A percentile compares a stretch with the other conserved stretches of the same genome.
These are phyloP conservation scores for Ulmus americana DNA, from an alignment of 331 rosid genomes.

Conservation along the genomic window DNA sequence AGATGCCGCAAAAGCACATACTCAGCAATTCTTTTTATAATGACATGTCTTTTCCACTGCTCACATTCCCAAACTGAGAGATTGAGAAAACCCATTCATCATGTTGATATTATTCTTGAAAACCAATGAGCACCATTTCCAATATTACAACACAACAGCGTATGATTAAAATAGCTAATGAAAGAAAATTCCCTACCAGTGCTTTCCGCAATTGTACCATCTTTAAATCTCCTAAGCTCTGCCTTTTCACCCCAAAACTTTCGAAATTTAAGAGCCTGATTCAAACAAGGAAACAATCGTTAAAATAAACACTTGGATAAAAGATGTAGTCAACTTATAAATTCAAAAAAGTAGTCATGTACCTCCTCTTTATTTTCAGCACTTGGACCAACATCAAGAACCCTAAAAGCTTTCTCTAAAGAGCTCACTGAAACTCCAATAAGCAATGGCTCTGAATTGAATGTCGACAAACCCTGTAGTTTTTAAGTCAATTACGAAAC, in stretches of 20 bases:
- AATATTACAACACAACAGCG: not conserved
- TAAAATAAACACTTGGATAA: slow-evolving; percentile 17
- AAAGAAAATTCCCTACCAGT: slow-evolving; percentile 42
- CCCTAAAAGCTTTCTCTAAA: slow-evolving; percentile 74
- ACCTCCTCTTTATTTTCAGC: slow-evolving; percentile 84
- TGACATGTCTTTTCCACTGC: slow-evolving; percentile 72
- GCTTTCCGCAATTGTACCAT: slow-evolving; percentile 92
- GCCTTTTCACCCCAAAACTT: slow-evolving; percentile 93
- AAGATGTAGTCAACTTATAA: not conserved
- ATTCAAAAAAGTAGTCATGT: slow-evolving; percentile 15
- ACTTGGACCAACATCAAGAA: slow-evolving; percentile 86
- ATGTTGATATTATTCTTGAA: slow-evolving; percentile 25
- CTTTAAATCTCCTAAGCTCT: slow-evolving; percentile 93
- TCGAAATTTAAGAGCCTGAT: slow-evolving; percentile 62
- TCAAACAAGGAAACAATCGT: slow-evolving; percentile 11
- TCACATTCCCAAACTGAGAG: slow-evolving; percentile 75
- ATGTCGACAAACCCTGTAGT: slow-evolving; percentile 63
- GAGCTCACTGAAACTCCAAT: slow-evolving; percentile 69
- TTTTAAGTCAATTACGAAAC: slow-evolving; percentile 19
- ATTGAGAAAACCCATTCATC: slow-evolving; percentile 21
- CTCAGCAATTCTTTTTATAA: slow-evolving; percentile 62
- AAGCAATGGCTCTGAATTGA: slow-evolving; percentile 64
- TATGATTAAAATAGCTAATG: not conserved
- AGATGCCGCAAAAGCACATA: slow-evolving; percentile 72
- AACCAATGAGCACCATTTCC: slow-evolving; percentile 6